Evolutionary conservation across 2,329 filamentous ascomycete species (phyloP), one percentile per base, ranked within the genome.

Genomic region (Periconia macrospinosa): DNA sequence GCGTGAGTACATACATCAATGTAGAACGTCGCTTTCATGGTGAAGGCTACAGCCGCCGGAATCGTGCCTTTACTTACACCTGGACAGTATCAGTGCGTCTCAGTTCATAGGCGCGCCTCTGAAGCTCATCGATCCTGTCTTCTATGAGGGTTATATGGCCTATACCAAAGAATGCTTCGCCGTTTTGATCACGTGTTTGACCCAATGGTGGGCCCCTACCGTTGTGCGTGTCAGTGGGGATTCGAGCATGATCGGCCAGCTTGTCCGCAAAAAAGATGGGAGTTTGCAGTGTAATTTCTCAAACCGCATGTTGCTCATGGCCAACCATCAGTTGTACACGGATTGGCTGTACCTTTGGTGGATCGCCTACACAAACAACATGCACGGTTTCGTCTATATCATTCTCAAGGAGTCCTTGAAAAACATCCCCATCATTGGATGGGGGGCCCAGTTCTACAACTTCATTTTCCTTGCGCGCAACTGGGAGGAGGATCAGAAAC

Each of bases 401-500:
- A 93, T 96, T 65, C 78, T 95, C 49, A 96, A 96, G 68, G 90
- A 96, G 70, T 92, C 90, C 1, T 78, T 96, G 57, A 92, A 90
- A 71, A 87, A 86, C 61, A 86, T 96, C 15, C 91, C 91, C 1
- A 75, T 95, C 49, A 81, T 95, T 23, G 91, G 91, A 1, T 86
- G 85, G 69, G 90, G 89, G 15, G 92, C 92, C 81, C 86, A 89
- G 76, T 91, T 94, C 69, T 92, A 90, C 72, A 87, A 91, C 61
- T 96, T 95, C 79, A 92, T 96, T 68, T 96, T 95, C 76, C 85
- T 96, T 78, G 89, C 90, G n/a, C 83, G 91, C 52, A 94, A 94
- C 68, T 93, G 92, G 90, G 84, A 88, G 35, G 85, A 86, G 41
- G 91, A 96, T 68, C 85, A 87, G 63, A 84, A 85, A 1, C 84